These are phyloP conservation scores for Fusarium tupiense DNA, from an alignment of 2,329 filamentous ascomycete genomes.

Conservation along the genomic window DNA sequence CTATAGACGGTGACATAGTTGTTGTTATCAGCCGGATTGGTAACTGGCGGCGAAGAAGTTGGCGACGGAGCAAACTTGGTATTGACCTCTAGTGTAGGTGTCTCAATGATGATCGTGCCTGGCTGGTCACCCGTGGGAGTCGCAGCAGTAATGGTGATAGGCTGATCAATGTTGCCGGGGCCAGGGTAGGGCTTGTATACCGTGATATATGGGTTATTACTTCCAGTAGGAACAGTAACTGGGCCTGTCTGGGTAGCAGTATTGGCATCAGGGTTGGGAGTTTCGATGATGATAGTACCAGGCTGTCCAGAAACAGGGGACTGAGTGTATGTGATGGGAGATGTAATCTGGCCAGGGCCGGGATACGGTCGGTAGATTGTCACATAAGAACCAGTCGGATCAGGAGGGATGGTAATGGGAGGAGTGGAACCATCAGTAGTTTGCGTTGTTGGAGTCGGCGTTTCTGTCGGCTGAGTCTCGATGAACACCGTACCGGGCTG, in stretches of 20 bases:
- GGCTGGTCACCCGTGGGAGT: slow-evolving; percentile 17
- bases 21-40: not conserved
- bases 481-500: slow-evolving; percentile 33
- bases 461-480: slow-evolving; percentile 17
- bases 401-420: slow-evolving; percentile 22
- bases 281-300: slow-evolving; percentile 31
- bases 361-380: slow-evolving; percentile 28
- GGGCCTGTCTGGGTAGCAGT: slow-evolving; percentile 18
- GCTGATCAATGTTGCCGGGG: slow-evolving; percentile 26
- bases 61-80: slow-evolving; percentile 21
- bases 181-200: slow-evolving; percentile 30
- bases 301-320: slow-evolving; percentile 19
- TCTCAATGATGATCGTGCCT: slow-evolving; percentile 32
- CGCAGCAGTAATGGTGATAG: slow-evolving; percentile 25
- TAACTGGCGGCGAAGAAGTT: slow-evolving; percentile 5
- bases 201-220: slow-evolving; percentile 23
- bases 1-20: slow-evolving; percentile 29
- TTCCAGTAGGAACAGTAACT: slow-evolving; percentile 15
- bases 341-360: slow-evolving; percentile 18
- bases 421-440: not conserved
- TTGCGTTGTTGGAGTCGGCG: not conserved
- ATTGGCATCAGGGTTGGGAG: slow-evolving; percentile 18
- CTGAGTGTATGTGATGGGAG: slow-evolving; percentile 21
- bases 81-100: slow-evolving; percentile 17
- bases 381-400: slow-evolving; percentile 22